phyloP scores from a whole-genome alignment of 768 basidiomycete genomes.

The Rhizopogon sp. region DNA sequence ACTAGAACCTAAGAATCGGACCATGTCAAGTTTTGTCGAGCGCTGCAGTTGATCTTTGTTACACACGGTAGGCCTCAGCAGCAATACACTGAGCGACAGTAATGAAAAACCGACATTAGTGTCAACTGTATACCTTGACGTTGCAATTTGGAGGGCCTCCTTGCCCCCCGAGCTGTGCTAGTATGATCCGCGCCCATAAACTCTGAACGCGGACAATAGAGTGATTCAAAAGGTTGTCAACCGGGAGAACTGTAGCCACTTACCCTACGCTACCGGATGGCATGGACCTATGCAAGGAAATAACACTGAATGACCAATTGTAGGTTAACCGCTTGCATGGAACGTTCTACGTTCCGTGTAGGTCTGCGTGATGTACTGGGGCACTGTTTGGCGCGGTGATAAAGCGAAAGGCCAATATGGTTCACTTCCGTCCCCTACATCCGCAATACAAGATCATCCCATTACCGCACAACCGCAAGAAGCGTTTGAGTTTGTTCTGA shows the following conservation, averaged over 20 bases:
- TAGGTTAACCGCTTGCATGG: neutral
- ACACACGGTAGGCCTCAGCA: too few species aligned
- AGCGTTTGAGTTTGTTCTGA: neutral
- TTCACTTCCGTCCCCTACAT: neutral
- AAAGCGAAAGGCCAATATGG: neutral
- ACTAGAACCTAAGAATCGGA: too few species aligned
- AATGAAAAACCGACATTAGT: neutral
- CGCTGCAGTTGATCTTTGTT: neutral
- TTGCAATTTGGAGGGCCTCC: neutral
- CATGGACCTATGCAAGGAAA: neutral
- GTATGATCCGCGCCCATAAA: neutral
- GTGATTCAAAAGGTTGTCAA: neutral
- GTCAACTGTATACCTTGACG: neutral
- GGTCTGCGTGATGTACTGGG: too few species aligned
- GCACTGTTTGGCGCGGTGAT: neutral
- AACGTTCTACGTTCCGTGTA: neutral
- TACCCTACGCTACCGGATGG: too few species aligned
- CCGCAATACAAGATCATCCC: too few species aligned
- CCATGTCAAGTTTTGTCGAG: neutral
- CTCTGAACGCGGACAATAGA: neutral
- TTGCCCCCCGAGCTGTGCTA: too few species aligned
- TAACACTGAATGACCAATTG: neutral
- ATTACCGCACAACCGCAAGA: too few species aligned
- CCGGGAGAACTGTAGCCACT: too few species aligned
- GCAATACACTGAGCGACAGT: too few species aligned